Evolutionary conservation across 768 basidiomycete species (phyloP).

Genomic region (Suillus sp.): DNA sequence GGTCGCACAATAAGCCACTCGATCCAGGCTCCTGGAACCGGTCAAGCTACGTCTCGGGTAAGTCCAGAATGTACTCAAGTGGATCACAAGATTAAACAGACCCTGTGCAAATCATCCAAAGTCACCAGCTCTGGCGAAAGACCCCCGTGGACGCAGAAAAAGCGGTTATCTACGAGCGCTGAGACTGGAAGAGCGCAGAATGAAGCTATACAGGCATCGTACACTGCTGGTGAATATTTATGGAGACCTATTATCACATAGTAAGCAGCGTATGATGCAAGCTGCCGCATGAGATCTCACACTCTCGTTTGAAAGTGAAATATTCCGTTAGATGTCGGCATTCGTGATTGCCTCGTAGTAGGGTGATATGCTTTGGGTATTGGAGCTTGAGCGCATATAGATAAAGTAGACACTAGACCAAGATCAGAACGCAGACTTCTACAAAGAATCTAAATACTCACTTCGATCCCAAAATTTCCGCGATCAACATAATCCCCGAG

Average conservation of each 20-base stretch:
- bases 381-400: conserved; percentile 92
- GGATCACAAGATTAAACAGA: conserved; percentile 33
- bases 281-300: conserved; percentile 45
- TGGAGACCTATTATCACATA: conserved; percentile 62
- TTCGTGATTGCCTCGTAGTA: conserved; percentile 96
- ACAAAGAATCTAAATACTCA: conserved; percentile 28
- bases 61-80: conserved; percentile 15
- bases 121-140: conserved; percentile 84
- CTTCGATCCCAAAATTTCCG: conserved; percentile 88
- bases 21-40: conserved; percentile 94
- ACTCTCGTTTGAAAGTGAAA: conserved; percentile 98
- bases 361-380: conserved; percentile 78
- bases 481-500: conserved; percentile 98
- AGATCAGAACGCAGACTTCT: conserved; percentile 7
- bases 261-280: conserved; percentile 10
- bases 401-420: conserved; percentile 79
- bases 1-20: conserved; percentile 87
- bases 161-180: conserved; percentile 91
- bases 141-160: conserved; percentile 98
- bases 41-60: conserved; percentile 60
- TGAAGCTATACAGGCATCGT: conserved; percentile 89
- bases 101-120: conserved; percentile 71
- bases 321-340: conserved; percentile 96
- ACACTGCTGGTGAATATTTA: conserved; percentile 82
- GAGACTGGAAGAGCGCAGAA: conserved; percentile 91